Evolutionary conservation across 257 asterid species (phyloP).

Genomic region (Cinchona pubescens): DNA sequence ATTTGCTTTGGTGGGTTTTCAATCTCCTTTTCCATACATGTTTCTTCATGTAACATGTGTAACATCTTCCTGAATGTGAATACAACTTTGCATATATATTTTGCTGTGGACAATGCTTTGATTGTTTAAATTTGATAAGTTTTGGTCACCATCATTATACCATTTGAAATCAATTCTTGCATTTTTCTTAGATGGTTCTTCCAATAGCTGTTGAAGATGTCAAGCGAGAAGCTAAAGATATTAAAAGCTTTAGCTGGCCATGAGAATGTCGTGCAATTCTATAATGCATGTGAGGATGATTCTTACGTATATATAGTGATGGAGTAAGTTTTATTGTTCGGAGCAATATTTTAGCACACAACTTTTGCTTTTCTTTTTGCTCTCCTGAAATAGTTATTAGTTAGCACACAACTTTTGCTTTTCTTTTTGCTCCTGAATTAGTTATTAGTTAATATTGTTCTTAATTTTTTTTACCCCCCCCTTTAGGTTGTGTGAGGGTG

Average conservation of each 20-base stretch:
- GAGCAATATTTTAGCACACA: not conserved
- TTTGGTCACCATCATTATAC: not conserved
- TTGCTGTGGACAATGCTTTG: not conserved
- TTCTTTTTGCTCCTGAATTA: conserved; percentile 4
- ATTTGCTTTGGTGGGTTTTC: too few species aligned
- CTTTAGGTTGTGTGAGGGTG: conserved; percentile 71
- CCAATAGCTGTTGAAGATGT: conserved; percentile 99
- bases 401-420: not conserved
- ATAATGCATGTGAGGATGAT: conserved; percentile 88
- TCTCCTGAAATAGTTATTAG: conserved; percentile 11
- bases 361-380: not conserved
- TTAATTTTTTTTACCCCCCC: conserved; percentile 13
- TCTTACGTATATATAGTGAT: conserved; percentile 83
- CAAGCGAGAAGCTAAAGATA: conserved; percentile 90
- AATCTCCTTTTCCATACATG: not conserved
- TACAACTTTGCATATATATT: not conserved
- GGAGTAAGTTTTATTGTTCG: conserved; percentile 68
- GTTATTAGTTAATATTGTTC: conserved; percentile 10
- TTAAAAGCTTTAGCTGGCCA: conserved; percentile 93
- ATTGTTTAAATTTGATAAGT: not conserved
- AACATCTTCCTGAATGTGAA: not conserved
- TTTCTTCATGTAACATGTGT: not conserved
- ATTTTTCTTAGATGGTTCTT: conserved; percentile 74
- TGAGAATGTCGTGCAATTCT: conserved; percentile 92
- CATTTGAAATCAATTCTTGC: conserved; percentile 8